These are phyloP conservation scores for Infundibulicybe gibba DNA, from an alignment of 768 basidiomycete species.

Conservation along the genomic window DNA sequence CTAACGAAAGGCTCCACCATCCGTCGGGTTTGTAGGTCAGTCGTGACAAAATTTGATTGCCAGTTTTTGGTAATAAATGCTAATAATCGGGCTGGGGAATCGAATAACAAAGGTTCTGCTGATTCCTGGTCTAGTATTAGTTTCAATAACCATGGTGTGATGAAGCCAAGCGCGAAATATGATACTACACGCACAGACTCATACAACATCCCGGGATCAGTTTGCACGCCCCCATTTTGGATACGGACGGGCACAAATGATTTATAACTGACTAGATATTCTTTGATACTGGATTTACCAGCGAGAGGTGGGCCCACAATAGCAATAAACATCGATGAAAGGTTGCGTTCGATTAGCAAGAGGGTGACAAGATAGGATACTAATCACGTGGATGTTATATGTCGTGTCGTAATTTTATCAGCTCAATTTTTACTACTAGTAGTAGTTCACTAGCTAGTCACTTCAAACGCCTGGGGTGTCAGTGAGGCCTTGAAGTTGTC, in stretches of 20 bases:
- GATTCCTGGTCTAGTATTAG: constrained; percentile 16
- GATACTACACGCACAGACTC: no score
- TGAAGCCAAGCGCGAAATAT: no score
- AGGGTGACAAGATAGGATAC: neutral
- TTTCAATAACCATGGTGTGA: constrained; percentile 8
- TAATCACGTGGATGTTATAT: constrained; percentile 8
- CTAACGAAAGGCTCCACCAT: constrained; percentile 70
- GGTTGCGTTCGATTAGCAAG: no score
- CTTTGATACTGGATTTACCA: constrained; percentile 56
- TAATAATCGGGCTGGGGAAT: constrained; percentile 52
- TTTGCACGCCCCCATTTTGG: no score
- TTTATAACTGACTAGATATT: constrained; percentile 55
- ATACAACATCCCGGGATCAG: no score
- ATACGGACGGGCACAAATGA: constrained; percentile 47
- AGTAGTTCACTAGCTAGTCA: no score
- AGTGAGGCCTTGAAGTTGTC: no score
- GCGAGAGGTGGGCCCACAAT: constrained; percentile 61
- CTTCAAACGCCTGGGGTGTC: no score
- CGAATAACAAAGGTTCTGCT: constrained; percentile 30
- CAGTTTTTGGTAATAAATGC: constrained; percentile 79
- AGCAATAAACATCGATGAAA: constrained; percentile 56
- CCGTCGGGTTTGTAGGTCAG: constrained; percentile 54
- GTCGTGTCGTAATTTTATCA: no score
- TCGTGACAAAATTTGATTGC: constrained; percentile 77
- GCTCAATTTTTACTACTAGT: no score